Base-by-base conservation (phyloP, 495 filamentous ascomycete species). In the Pyrenopolyporus hunteri region DNA sequence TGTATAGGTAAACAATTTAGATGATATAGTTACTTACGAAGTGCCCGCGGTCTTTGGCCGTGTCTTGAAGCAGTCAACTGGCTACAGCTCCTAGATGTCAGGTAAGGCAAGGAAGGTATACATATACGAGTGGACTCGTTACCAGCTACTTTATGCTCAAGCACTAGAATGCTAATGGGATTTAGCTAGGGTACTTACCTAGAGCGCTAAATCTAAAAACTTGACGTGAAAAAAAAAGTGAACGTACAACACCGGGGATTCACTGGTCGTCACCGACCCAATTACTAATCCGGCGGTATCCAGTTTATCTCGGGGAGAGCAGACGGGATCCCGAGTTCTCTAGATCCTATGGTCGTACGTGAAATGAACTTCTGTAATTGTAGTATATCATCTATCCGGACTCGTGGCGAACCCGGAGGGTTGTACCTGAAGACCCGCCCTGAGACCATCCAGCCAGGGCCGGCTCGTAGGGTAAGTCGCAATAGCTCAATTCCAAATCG, bases 261-360 rank as follows among this genome's bases (percentile, higher is more conserved):
- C 72, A 68, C 75, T 70, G 71, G 69, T 79, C 67, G 71, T 78
- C 77, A 78, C 73, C 76, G 68, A 78, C 73, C 71, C 70, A 71
- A 74, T 69, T 78, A 76, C 76, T 76, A 66, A 64, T 75, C 71
- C 56, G 62, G 59, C 70, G 56, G 59, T 71, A 57, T 37, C 55
- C 64, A 39, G 66, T 64, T 76, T 73, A 69, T 67, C 69, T 70
- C 72, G 37, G 73, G 75, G 67, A 75, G 77, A 79, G 71, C 78
- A 70, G 75, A 61, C 42, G 43, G 43, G 35, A 54, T 49, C 31
- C 49, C 49, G 49, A 48, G 46, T 52, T 45, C n/a, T 37, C 56
- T 20, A 33, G 31, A 39, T 52, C 23, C 47, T 52, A 37, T 52
- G 37, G 47, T 52, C 47, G 39, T 52, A 52, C 29, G 35, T 42